Percentiles rank a stretch among this genome's conserved stretches.
phyloP scores from a whole-genome alignment of 2,329 filamentous ascomycete genomes.

The Fusarium sp. region DNA sequence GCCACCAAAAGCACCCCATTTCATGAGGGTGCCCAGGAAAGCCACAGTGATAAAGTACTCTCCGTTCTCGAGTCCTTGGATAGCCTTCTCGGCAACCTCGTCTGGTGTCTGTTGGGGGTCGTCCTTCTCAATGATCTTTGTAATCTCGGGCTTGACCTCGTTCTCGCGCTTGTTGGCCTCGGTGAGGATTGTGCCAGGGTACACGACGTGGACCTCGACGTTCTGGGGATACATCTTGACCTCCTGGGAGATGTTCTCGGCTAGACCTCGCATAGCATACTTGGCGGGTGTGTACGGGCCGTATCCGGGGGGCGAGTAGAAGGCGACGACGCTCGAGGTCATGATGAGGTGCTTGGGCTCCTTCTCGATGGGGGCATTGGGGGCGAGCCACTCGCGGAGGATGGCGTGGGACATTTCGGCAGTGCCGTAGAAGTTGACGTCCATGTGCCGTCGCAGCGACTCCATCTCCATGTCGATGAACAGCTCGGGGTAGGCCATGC shows the following conservation, averaged over 20 bases:
- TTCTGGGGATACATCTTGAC: conserved; percentile 86
- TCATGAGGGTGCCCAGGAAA: conserved; percentile 78
- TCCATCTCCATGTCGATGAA: conserved; percentile 80
- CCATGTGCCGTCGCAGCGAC: conserved; percentile 82
- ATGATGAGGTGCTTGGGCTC: conserved; percentile 85
- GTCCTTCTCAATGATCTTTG: conserved; percentile 81
- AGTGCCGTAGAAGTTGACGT: conserved; percentile 90
- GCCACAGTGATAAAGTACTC: conserved; percentile 84
- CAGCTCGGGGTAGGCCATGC: conserved; percentile 77
- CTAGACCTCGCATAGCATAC: conserved; percentile 83
- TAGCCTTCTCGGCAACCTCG: conserved; percentile 76
- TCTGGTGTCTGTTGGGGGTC: conserved; percentile 85
- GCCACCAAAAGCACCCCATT: conserved; percentile 68
- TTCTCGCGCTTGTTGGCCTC: conserved; percentile 84
- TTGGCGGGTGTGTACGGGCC: conserved; percentile 86
- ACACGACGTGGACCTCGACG: conserved; percentile 84
- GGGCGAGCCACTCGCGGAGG: conserved; percentile 78
- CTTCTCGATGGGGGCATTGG: conserved; percentile 55
- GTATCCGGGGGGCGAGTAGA: conserved; percentile 86
- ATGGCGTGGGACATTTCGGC: conserved; percentile 88
- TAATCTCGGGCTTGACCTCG: conserved; percentile 81
- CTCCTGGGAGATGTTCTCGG: conserved; percentile 87
- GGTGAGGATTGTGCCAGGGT: conserved; percentile 84
- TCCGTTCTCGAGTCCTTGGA: conserved; percentile 82
- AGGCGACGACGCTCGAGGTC: conserved; percentile 81